phyloP scores from a whole-genome alignment of 257 asterid genomes.

The Scutellaria minor region DNA sequence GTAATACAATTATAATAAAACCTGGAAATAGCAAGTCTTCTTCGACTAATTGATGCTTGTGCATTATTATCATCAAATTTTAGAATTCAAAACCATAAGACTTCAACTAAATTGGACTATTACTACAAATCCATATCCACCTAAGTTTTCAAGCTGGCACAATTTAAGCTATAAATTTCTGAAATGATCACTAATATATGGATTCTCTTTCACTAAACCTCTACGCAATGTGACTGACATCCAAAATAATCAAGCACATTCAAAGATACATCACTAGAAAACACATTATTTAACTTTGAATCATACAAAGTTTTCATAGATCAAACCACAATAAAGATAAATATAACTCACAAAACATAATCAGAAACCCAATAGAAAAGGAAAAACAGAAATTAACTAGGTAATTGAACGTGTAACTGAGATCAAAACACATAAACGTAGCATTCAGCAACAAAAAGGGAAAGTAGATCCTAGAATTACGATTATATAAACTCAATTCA shows the following conservation, averaged over 20 bases:
- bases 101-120: background rate
- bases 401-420: conserved; percentile 25
- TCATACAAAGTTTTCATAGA: background rate
- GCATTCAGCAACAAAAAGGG: conserved; percentile 32
- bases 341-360: background rate
- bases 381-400: background rate
- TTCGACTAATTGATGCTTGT: background rate
- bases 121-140: background rate
- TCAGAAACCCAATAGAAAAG: background rate
- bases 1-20: background rate
- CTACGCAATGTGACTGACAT: background rate
- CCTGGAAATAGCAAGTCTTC: conserved; percentile 13
- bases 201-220: conserved; percentile 10
- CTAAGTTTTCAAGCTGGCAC: background rate
- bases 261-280: background rate
- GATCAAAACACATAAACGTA: conserved; percentile 32
- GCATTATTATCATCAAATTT: background rate
- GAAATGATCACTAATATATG: background rate
- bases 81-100: background rate
- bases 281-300: conserved; percentile 1
- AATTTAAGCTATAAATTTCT: background rate
- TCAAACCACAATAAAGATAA: conserved; percentile 1
- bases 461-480: conserved; percentile 34
- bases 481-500: conserved; percentile 30
- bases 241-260: background rate